Conservation (phyloP, 768 basidiomycete species). For the Leccinum incarnatum region DNA sequence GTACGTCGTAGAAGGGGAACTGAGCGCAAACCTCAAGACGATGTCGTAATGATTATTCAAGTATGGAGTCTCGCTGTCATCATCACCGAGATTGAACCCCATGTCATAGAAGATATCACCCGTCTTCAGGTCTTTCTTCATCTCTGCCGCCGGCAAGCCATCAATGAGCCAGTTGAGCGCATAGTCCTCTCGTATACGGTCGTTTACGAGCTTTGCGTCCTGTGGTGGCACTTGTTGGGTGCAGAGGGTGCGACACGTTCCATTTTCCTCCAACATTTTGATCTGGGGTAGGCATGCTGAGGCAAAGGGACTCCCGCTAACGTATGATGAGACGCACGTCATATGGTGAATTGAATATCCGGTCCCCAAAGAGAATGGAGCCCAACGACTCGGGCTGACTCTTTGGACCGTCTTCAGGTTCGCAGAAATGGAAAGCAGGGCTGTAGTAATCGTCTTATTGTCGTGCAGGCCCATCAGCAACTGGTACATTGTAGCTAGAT, state of each 20-base stretch:
- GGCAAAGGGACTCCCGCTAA: neutral
- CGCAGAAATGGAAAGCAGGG: conserved; percentile 80
- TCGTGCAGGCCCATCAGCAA: conserved; percentile 3
- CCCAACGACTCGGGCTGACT: conserved; percentile 85
- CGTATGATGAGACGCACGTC: conserved; percentile 50
- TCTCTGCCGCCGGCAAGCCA: conserved; percentile 90
- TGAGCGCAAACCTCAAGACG: conserved; percentile 55
- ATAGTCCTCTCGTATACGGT: conserved; percentile 89
- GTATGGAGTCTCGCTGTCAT: conserved; percentile 64
- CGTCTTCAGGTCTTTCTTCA: conserved; percentile 77
- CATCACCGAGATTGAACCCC: conserved; percentile 86
- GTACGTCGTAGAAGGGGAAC: neutral
- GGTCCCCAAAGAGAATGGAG: conserved; percentile 94
- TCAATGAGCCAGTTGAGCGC: conserved; percentile 94
- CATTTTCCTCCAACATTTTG: conserved; percentile 74
- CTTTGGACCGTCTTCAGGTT: conserved; percentile 68
- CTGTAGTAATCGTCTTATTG: conserved; percentile 89
- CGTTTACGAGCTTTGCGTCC: conserved; percentile 87
- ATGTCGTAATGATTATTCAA: conserved; percentile 95
- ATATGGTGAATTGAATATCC: conserved; percentile 89
- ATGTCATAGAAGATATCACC: conserved; percentile 90
- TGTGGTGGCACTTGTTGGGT: conserved; percentile 53
- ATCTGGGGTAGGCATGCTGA: conserved; percentile 47
- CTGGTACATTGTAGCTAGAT: neutral
- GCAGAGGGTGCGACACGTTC: conserved; percentile 78